phyloP scores from a whole-genome alignment of 129 eudicot genomes.

The Oenanthe sinensis region DNA sequence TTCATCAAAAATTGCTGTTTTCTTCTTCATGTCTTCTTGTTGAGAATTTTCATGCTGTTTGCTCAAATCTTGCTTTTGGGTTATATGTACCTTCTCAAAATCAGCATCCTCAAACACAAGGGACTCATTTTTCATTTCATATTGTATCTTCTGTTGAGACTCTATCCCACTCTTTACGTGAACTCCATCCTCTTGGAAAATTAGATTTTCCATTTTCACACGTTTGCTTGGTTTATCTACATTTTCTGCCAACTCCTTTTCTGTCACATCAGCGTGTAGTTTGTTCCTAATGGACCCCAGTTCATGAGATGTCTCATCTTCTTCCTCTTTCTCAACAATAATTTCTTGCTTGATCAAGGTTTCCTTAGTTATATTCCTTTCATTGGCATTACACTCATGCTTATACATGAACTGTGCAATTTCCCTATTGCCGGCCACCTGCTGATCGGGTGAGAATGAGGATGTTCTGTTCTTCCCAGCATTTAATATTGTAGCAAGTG shows the following conservation, averaged over 20 bases:
- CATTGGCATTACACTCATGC: constrained; percentile 17
- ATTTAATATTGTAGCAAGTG: background rate
- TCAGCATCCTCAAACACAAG: constrained; percentile 13
- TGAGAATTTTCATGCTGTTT: constrained; percentile 26
- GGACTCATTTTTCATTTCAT: constrained; percentile 5
- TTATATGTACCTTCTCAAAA: constrained; percentile 13
- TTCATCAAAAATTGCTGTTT: constrained; percentile 4
- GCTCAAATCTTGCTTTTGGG: constrained; percentile 10
- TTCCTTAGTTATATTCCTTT: constrained; percentile 15
- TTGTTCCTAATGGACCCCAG: background rate
- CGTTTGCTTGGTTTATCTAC: constrained; percentile 10
- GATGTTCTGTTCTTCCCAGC: constrained; percentile 25
- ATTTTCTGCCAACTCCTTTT: constrained; percentile 10
- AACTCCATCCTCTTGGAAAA: constrained; percentile 21
- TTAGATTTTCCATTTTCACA: constrained; percentile 16
- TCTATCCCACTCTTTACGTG: background rate
- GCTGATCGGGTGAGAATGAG: constrained; percentile 7
- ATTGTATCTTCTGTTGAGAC: constrained; percentile 12
- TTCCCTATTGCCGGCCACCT: background rate
- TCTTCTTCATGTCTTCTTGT: constrained; percentile 23
- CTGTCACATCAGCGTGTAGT: background rate
- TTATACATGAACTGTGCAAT: constrained; percentile 15
- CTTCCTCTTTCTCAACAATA: constrained; percentile 16
- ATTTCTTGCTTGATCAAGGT: constrained; percentile 19
- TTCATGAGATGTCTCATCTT: constrained; percentile 17